Conservation (phyloP, 2,329 filamentous ascomycete genomes). For the Aspergillus sp. region DNA sequence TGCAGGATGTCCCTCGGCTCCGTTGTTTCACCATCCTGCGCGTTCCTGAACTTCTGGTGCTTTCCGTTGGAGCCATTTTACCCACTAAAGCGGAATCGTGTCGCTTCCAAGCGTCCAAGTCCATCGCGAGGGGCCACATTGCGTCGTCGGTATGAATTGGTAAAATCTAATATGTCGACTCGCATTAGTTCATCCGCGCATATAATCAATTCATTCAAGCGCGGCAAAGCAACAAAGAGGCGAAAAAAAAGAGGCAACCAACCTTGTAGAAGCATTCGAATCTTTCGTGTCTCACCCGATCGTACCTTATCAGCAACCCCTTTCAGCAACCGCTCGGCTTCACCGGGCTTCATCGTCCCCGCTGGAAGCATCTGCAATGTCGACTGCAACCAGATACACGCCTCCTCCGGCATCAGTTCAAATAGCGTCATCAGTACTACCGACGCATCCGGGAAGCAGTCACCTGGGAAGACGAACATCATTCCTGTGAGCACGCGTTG, state of each 20-base stretch:
- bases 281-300: conserved; percentile 63
- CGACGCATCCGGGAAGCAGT: conserved; percentile 91
- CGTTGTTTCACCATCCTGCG: too few species aligned
- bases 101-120: conserved; percentile 75
- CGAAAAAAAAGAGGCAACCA: conserved; percentile 3
- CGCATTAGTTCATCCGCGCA: neutral
- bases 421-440: conserved; percentile 87
- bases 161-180: conserved; percentile 59
- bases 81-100: conserved; percentile 71
- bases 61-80: conserved; percentile 20
- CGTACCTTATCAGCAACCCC: conserved; percentile 73
- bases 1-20: too few species aligned
- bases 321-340: conserved; percentile 70
- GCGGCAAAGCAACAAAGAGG: neutral
- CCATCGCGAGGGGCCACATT: conserved; percentile 95
- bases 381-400: conserved; percentile 70
- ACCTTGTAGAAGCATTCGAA: conserved; percentile 70
- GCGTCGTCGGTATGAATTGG: conserved; percentile 81
- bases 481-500: conserved; percentile 91
- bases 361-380: conserved; percentile 77
- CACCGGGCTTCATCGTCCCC: conserved; percentile 69
- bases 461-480: conserved; percentile 97
- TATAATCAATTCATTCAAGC: neutral
- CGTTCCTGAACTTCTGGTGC: neutral
- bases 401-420: conserved; percentile 72